Evolutionary conservation across 1,139 yeast genomes (phyloP), one percentile per base, ranked within the genome.

Genomic region (Nematodospora anomalae): DNA sequence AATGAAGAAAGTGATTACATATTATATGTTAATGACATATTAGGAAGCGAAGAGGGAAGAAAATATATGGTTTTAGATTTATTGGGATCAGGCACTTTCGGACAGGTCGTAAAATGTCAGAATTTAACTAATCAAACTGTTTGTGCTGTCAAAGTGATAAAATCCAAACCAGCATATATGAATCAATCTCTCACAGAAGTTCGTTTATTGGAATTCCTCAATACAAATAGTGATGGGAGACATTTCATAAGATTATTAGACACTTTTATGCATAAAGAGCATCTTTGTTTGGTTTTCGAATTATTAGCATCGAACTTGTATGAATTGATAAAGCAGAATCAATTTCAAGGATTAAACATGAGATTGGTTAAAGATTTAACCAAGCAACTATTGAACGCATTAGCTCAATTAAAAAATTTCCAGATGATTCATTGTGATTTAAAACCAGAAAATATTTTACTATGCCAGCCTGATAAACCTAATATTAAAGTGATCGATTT

Each of bases 31-130:
- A 92, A 94, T 58, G 98, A 94, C 56, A 83, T 92, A 13, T 65
- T 94, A 32, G 98, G 98, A 2, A 74, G 80, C 2, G 94, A 88
- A 53, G 96, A 88, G 49, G 90, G 89, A 38, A 71, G 92, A 40
- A 83, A 87, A 55, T 90, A 90, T 56, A 72, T 92, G 52, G 97
- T 94, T 3, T 65, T 92, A 44, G 97, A 92, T 60, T 74, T 92
- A 16, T 64, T 94, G 31, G 99, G 99, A 0, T 92, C 90, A 47
- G 99, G 99, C 3, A 90, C 98, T 0, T 92, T 94, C 71, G 98
- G 98, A 4, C 99, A 92, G 61, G 99, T 94, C 37, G 97, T 90
- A 23, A 92, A 92, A 62, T 92, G 97, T 62, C 98, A 92, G 60
- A 89, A 92, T 58, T 70, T 92, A 60, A 69, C 80, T 33, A 89